Evolutionary conservation across 2,329 filamentous ascomycete genomes (phyloP), one percentile per base, ranked within the genome.

Genomic region (Sphaceloma murrayae): DNA sequence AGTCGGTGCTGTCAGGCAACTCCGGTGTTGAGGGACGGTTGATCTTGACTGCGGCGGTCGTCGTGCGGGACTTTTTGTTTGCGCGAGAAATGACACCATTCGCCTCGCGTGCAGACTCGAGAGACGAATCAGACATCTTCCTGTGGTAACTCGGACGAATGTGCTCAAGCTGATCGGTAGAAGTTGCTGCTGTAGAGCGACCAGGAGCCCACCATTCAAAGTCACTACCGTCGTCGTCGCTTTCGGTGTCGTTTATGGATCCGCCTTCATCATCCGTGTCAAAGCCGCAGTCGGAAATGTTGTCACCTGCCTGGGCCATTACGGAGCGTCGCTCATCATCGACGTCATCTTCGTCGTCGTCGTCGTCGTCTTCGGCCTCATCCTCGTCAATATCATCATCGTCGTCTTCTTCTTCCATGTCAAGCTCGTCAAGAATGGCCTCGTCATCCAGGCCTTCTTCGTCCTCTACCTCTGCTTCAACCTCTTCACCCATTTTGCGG

Each of bases 1-100:
- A 98, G 62, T 98, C 91, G 10, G 91, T 96, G 63, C 88, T 95
- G 62, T 98, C 91, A 1, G 91, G 91, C 8, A 98, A 71, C 58
- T 94, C 86, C 2, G 85, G 85, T 3, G 53, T 51, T 9, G 53
- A 49, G 4, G 51, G 40, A 10, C 53, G 51, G 5, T 51, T 49
- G 16, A 48, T 47, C 38, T 55, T 56, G 1, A 54, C 39, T 10
- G 72, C 70, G 3, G 34, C 39, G 6, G 46, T 45, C 29, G 30
- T 48, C 6, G 42, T 13, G 11, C 48, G 48, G 26, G 48, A 29
- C 7, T 47, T 39, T 17, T 56, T 56, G 26, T 43, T 13, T 7
- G 33, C 32, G 14, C 32, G 45, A 19, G 36, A 26, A n/a, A 32
- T 34, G 7, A 19, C 32, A 29, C 42, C 42, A 17, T 47, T 40